These are phyloP conservation scores for Pseudopyrenochaeta lycopersici DNA, from an alignment of 2,329 filamentous ascomycete genomes.

Conservation along the genomic window DNA sequence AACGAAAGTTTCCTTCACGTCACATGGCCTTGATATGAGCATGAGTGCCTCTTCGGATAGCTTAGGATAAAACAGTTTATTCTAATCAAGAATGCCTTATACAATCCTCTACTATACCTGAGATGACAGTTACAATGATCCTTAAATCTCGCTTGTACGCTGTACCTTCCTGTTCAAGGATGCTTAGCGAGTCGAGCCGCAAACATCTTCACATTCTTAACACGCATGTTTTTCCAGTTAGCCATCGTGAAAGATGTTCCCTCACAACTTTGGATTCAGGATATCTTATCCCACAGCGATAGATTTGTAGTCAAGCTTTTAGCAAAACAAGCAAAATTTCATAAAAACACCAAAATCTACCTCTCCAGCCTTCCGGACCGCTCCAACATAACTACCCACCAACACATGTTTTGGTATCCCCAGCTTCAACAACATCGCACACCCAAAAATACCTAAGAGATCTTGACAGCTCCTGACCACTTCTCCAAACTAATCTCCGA, in stretches of 20 bases:
- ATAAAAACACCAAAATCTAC: too few species aligned
- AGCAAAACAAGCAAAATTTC: too few species aligned
- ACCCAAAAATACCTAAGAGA: neutral
- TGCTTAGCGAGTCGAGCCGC: neutral
- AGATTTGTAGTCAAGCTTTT: too few species aligned
- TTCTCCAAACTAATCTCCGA: neutral
- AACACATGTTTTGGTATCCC: too few species aligned
- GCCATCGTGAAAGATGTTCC: too few species aligned
- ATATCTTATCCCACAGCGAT: too few species aligned
- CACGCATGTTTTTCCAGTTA: neutral
- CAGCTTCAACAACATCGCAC: neutral
- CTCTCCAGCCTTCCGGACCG: too few species aligned
- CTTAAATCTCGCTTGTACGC: neutral
- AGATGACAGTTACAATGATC: neutral
- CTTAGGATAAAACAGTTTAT: neutral
- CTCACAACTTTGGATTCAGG: too few species aligned
- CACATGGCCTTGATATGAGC: too few species aligned
- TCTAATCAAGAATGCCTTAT: neutral
- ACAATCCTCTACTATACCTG: too few species aligned
- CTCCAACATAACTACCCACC: too few species aligned
- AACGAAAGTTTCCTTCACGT: neutral
- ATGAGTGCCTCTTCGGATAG: neutral
- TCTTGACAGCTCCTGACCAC: slow-evolving; percentile 4
- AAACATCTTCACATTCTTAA: neutral
- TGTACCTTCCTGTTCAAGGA: neutral